These are phyloP conservation scores for Tympanopsis confertula DNA, from an alignment of 2,329 filamentous ascomycete species.

Conservation along the genomic window DNA sequence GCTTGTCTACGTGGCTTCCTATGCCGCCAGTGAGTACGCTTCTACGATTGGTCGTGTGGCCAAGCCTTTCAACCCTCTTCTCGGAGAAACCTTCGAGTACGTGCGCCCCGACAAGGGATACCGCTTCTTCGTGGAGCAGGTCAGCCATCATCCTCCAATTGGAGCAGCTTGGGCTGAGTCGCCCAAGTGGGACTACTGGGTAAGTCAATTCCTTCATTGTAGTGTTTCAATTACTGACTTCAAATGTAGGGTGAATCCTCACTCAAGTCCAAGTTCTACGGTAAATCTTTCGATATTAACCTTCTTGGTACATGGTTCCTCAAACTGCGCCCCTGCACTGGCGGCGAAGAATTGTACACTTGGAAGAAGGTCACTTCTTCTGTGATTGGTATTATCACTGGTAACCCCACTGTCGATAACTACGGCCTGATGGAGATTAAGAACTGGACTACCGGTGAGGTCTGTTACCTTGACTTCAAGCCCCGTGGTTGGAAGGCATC, in stretches of 20 bases:
- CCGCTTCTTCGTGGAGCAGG: constrained; percentile 96
- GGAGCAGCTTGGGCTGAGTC: constrained; percentile 89
- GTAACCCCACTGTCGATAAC: constrained; percentile 92
- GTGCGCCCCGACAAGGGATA: constrained; percentile 92
- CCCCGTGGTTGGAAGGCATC: constrained; percentile 89
- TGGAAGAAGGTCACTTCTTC: constrained; percentile 99
- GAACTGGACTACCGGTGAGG: constrained; percentile 91
- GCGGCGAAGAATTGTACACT: constrained; percentile 79
- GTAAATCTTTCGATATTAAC: constrained; percentile 94
- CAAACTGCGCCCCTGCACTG: constrained; percentile 63
- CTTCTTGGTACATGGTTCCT: constrained; percentile 96
- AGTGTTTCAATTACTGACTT: neutral
- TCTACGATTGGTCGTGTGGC: constrained; percentile 93
- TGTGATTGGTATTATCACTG: constrained; percentile 96
- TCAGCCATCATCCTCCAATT: constrained; percentile 91
- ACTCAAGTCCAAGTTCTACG: constrained; percentile 93
- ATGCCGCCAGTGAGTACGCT: constrained; percentile 91
- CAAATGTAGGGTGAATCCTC: constrained; percentile 81
- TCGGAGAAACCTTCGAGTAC: constrained; percentile 96
- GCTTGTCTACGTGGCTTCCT: constrained; percentile 86
- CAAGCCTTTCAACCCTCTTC: constrained; percentile 92
- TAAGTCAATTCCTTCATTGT: neutral
- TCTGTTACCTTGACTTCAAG: constrained; percentile 86
- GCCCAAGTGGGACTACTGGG: constrained; percentile 76
- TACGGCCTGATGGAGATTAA: constrained; percentile 95